Conservation (phyloP, 75 land plant species). For the Cryptomeria japonica region DNA sequence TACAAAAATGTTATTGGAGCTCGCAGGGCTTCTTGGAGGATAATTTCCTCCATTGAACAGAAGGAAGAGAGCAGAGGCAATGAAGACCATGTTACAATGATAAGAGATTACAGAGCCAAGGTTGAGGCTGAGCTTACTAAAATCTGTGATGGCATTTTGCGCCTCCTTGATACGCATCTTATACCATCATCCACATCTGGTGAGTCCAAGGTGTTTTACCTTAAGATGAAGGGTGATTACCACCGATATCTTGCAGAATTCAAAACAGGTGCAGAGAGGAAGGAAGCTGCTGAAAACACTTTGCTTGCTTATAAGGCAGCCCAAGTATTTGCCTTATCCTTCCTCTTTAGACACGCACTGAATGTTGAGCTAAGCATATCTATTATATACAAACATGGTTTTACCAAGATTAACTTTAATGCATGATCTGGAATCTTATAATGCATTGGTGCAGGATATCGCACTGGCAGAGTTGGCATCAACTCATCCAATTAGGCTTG, state of each 20-base stretch:
- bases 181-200: slow-evolving; percentile 51
- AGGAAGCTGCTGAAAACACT: slow-evolving; percentile 69
- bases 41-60: slow-evolving; percentile 61
- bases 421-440: background rate
- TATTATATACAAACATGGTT: background rate
- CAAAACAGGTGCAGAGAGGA: slow-evolving; percentile 61
- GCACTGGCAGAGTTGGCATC: slow-evolving; percentile 61
- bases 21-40: slow-evolving; percentile 63
- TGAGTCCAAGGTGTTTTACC: slow-evolving; percentile 73
- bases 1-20: slow-evolving; percentile 72
- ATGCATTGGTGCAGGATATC: slow-evolving; percentile 44
- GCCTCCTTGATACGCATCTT: slow-evolving; percentile 47
- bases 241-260: slow-evolving; percentile 74
- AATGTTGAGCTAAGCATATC: background rate
- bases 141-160: slow-evolving; percentile 59
- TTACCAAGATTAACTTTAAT: background rate
- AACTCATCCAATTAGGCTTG: slow-evolving; percentile 72
- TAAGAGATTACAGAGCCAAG: slow-evolving; percentile 56
- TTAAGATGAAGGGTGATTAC: slow-evolving; percentile 83
- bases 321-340: slow-evolving; percentile 38
- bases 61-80: slow-evolving; percentile 72
- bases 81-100: slow-evolving; percentile 52
- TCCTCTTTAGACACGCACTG: background rate
- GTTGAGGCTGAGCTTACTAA: slow-evolving; percentile 54
- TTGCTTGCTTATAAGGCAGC: slow-evolving; percentile 69